These are phyloP conservation scores for Microbotryomycetes sp. DNA, from an alignment of 1,284 basidiomycete species.

Conservation along the genomic window DNA sequence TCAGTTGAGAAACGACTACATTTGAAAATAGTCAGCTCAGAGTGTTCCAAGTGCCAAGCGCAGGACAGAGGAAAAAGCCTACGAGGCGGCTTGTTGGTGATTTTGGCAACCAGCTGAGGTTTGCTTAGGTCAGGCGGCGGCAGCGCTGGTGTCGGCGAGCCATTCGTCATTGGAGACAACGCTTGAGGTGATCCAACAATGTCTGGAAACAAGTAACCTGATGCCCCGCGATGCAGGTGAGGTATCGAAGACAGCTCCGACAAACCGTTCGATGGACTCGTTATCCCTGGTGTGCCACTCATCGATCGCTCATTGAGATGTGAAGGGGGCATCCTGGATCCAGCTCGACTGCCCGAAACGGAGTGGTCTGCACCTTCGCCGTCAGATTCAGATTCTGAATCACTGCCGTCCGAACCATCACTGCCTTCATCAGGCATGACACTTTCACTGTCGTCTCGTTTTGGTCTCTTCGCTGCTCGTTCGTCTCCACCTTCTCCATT, in stretches of 20 bases:
- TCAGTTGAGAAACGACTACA: background rate
- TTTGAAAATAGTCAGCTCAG: background rate
- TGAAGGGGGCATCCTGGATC: background rate
- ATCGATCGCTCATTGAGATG: background rate
- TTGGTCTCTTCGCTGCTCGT: background rate
- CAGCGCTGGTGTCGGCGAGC: background rate
- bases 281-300: background rate
- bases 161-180: background rate
- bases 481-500: background rate
- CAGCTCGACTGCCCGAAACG: background rate
- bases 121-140: background rate
- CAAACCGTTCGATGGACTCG: background rate
- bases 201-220: background rate
- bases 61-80: background rate
- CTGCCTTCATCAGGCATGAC: background rate
- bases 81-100: background rate
- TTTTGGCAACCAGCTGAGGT: conserved; percentile 8
- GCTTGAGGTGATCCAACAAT: background rate
- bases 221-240: background rate
- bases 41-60: background rate
- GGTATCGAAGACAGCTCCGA: background rate
- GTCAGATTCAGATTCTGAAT: background rate
- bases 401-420: background rate
- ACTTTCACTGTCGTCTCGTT: background rate
- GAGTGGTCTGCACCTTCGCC: background rate